Conservation (phyloP, 2,329 filamentous ascomycete genomes). For the Thielaviopsis euricoi region DNA sequence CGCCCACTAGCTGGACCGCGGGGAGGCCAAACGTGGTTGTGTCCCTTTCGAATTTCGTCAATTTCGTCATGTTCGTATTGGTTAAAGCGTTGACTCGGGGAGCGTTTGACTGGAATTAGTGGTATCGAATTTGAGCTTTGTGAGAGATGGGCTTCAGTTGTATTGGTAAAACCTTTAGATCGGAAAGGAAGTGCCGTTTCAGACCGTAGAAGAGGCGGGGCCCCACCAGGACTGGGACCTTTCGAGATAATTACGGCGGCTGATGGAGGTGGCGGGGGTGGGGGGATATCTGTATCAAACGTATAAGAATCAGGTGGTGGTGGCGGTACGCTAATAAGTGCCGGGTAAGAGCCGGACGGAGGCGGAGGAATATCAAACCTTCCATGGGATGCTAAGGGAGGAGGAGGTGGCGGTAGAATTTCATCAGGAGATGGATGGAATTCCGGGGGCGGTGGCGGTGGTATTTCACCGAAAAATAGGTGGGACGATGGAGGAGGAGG, state of each 20-base stretch:
- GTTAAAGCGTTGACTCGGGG: neutral
- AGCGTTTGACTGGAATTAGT: neutral
- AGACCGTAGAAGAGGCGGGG: neutral
- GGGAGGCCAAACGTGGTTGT: slow-evolving; percentile 1
- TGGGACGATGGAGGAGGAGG: neutral
- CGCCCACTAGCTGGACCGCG: neutral
- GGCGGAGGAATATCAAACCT: neutral
- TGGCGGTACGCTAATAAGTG: neutral
- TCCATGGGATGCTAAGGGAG: neutral
- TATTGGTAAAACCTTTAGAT: neutral
- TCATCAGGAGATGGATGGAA: neutral
- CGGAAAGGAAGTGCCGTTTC: neutral
- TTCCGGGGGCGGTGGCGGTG: neutral
- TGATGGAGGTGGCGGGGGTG: neutral
- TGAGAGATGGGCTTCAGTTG: neutral
- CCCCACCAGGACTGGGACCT: neutral
- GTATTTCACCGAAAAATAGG: neutral
- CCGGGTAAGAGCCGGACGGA: neutral
- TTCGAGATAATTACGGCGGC: neutral
- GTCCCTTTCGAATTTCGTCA: slow-evolving; percentile 1
- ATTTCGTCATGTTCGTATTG: slow-evolving; percentile 5
- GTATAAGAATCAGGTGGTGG: neutral
- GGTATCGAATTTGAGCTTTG: neutral
- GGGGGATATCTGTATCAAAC: neutral
- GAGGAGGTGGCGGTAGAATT: neutral